Conservation (phyloP, 2,329 filamentous ascomycete genomes). For the Venturia nashicola region DNA sequence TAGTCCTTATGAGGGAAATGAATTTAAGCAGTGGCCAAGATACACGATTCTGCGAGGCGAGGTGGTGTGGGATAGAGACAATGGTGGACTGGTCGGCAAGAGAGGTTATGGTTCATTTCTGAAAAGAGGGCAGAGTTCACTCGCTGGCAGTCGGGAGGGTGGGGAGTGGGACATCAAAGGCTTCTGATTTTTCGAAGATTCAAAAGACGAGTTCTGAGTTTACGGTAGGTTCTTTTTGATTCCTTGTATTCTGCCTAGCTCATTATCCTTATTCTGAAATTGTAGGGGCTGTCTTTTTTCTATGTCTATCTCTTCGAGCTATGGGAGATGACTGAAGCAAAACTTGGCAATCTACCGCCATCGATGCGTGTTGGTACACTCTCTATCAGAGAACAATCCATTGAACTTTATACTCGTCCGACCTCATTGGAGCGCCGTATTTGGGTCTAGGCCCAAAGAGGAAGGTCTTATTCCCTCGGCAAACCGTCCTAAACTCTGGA, state of each 20-base stretch:
- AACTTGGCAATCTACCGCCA: too few species aligned
- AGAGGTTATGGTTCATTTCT: constrained; percentile 39
- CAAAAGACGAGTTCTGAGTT: neutral
- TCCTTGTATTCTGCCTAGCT: too few species aligned
- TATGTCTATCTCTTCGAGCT: too few species aligned
- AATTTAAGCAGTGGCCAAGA: constrained; percentile 48
- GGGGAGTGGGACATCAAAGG: constrained; percentile 14
- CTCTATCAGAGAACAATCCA: neutral
- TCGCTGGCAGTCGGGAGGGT: constrained; percentile 8
- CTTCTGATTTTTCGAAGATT: neutral
- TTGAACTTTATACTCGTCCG: neutral
- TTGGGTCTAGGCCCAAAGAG: neutral
- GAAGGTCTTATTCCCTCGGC: neutral
- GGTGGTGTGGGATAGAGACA: constrained; percentile 47
- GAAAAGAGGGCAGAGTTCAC: constrained; percentile 23
- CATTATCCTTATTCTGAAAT: too few species aligned
- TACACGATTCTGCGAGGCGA: constrained; percentile 47
- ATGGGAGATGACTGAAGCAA: too few species aligned
- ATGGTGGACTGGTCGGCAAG: constrained; percentile 36
- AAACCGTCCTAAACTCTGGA: neutral
- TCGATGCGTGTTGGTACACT: neutral
- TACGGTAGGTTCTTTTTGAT: too few species aligned
- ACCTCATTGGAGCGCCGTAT: neutral
- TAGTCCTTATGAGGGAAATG: constrained; percentile 47
- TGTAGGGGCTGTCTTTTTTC: too few species aligned